Base-by-base conservation (phyloP, 2,329 filamentous ascomycete species). In the Pseudofabraea citricarpa region DNA sequence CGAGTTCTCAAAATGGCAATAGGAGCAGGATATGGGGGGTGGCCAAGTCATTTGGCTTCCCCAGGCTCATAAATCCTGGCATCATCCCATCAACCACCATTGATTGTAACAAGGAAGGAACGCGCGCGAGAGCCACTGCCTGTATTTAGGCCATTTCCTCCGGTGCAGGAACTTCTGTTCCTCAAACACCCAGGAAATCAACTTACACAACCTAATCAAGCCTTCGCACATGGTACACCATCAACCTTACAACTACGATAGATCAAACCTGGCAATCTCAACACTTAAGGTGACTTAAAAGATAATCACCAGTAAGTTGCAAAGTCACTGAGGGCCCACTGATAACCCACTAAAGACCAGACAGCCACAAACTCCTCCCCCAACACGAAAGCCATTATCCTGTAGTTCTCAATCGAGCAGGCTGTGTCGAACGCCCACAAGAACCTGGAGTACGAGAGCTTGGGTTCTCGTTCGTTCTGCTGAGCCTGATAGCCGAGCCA, bases 351-450 rank as follows among this genome's bases (percentile, higher is more conserved):
- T 41, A 22, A 40, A 40, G 31, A 37, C 31, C 31, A 36, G 36
- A 42, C 40, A 46, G 40, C 35, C 24, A 38, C 6, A 9, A 38
- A 31, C 29, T 24, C 36, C 36, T 45, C 22, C 37, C 41, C 36
- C 29, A 45, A 40, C 27, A 41, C 37, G 36, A 45, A 44, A 40
- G 24, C 27, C 24, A 40, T 33, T 22, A 35, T 44, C 41, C 26
- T 40, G 36, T 45, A 45, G 38, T 41, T 38, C 32, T 45, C 43
- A 45, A 45, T 45, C 43, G 38, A 45, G 43, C 38, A 45, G 23
- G 23, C 33, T 45, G 31, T 45, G 43, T 41, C 38, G 38, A 41
- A 41, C 22, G 32, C 43, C 43, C 36, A 37, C 31, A 38, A 36
- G 37, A 38, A 41, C 23, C 32, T 41, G 37, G 32, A 41, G 43